Base-by-base conservation (phyloP, 768 basidiomycete species). In the Panaeolus papilionaceus region DNA sequence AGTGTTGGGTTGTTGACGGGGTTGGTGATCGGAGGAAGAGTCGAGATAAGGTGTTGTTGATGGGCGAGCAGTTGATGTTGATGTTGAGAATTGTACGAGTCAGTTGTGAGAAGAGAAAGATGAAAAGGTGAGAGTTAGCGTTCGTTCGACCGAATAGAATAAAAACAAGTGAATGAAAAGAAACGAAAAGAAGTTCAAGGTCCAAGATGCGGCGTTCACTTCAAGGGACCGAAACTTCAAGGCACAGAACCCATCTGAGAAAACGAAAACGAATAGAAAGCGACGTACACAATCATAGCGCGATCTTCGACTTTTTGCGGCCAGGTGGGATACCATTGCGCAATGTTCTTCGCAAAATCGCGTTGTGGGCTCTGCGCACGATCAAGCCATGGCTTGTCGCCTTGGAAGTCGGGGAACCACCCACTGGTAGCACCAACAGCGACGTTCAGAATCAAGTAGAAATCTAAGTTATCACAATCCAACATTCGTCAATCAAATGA, bases 381-480 rank as follows among this genome's bases (percentile, higher is more conserved):
- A 74, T 94, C 89, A 38, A 89, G 82, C 93, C 92, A 94, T 4
- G 93, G 93, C 77, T 94, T 94, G 73, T 84, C 81, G 18, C 93
- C 94, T 51, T 92, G 87, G 10, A 81, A 86, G 67, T 97, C 95
- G 0, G 92, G 91, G 86, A 96, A 96, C 93, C 93, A 96, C 8
- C 95, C 94, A 70, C 87, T 93, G 42, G 92, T 94, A 2, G 90
- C 89, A 10, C 95, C 95, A 10, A 87, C 93, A 1, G 89, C 93
- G 40, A 96, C 85, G 75, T 92, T 86, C 74, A 96, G 79, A 72
- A 94, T 88, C 28, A 96, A 79, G 79, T 93, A 96, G 78, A 96
- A 95, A 18, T 88, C 90, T 88, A 51, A n/a, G n/a, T n/a, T n/a
- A n/a, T 9, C 33, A 23, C 26, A 11, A 39, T 38, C 66, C 28